Base-by-base conservation (phyloP, 805 yeast genomes). In the Myxozyma geophila region DNA sequence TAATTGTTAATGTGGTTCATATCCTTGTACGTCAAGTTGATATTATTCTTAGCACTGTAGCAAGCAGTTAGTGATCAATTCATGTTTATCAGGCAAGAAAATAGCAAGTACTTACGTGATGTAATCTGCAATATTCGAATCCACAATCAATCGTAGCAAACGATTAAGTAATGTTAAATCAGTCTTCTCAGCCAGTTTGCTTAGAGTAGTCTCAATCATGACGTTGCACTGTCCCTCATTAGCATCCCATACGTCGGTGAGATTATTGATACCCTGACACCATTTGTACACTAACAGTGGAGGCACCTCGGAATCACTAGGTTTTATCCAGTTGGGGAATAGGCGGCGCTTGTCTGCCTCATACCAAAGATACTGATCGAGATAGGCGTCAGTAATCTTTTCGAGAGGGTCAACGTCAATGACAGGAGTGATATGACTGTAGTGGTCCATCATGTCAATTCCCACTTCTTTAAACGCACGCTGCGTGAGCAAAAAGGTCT, bases 321-420 rank as follows among this genome's bases (percentile, higher is more conserved):
- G 99, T 73, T 95, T 95, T 46, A 95, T 82, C 99, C 99, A 95
- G 73, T 87, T 88, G 3, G 99, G 99, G 76, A 95, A 95, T 35
- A 95, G 76, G 7, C 87, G 85, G 63, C 97, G 78, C 73, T 89
- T 87, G 59, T 90, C 97, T 9, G 95, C 93, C 73, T 95, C 98
- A 75, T 89, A 93, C 97, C 98, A 95, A 51, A 95, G 78, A 71
- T 93, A 95, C 72, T 95, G 99, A 72, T 93, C 98, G 47, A 95
- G 76, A 70, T 93, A 95, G 0, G 98, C 97, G 77, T 95, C 99
- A 0, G 97, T 92, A 57, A 95, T 90, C 73, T 92, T 95, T 75
- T 95, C 99, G 48, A 92, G 76, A 0, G 98, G 97, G 73, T 93
- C 98, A 15, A 95, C 82, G 10, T 88, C 83, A 72, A 91, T 92